These are phyloP conservation scores for Clathrus columnatus DNA, from an alignment of 768 basidiomycete genomes.

Conservation along the genomic window DNA sequence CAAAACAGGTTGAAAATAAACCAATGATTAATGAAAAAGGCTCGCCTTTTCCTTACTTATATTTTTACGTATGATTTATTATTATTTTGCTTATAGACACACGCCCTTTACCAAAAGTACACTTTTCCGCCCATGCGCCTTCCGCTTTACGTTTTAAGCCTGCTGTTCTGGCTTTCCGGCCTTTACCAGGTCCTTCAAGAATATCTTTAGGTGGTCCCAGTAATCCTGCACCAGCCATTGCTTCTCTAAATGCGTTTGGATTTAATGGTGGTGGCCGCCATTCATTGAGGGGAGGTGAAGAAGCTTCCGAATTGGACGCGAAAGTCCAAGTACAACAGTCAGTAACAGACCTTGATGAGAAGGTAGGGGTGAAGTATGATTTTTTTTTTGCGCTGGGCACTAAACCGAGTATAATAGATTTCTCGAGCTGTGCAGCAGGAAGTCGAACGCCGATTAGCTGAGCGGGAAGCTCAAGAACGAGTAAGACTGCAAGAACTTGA, in stretches of 20 bases:
- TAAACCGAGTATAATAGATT: conserved; percentile 35
- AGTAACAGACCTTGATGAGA: conserved; percentile 67
- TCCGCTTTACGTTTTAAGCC: conserved; percentile 38
- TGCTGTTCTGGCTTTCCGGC: conserved; percentile 31
- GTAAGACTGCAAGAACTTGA: conserved; percentile 21
- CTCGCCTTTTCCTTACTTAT: conserved; percentile 20
- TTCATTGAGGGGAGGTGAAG: conserved; percentile 1
- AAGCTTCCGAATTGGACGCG: background rate
- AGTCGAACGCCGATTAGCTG: conserved; percentile 55
- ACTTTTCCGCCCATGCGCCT: conserved; percentile 54
- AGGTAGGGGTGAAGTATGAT: conserved; percentile 33
- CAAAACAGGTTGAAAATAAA: conserved; percentile 81
- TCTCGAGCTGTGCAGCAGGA: conserved; percentile 67
- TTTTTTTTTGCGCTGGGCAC: conserved; percentile 2
- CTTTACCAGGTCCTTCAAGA: conserved; percentile 30
- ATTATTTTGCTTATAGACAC: conserved; percentile 35
- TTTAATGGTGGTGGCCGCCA: conserved; percentile 8
- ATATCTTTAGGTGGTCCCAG: conserved; percentile 26
- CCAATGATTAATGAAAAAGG: conserved; percentile 73
- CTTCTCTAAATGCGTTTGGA: background rate
- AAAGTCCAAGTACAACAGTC: conserved; percentile 31
- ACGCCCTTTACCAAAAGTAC: conserved; percentile 46
- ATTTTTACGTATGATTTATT: background rate
- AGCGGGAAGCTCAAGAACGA: conserved; percentile 19
- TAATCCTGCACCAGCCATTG: conserved; percentile 31